A percentile compares a stretch with the other conserved stretches of the same genome.
Evolutionary conservation across 2,329 filamentous ascomycete species (phyloP).

Genomic region (Periglandula ipomoeae): DNA sequence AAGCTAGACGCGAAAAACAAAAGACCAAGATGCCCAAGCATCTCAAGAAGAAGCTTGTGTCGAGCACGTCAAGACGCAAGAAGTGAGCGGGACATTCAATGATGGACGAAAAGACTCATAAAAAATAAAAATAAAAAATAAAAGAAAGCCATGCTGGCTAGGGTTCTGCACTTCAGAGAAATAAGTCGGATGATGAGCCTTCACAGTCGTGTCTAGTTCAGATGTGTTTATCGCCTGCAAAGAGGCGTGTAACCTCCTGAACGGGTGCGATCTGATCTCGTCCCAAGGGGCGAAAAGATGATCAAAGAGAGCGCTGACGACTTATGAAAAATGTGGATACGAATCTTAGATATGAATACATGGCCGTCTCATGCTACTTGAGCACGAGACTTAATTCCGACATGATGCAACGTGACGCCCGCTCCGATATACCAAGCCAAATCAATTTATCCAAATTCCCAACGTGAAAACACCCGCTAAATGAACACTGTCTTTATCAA

Average conservation of each 20-base stretch:
- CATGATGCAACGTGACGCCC: background rate
- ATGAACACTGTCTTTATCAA: slow-evolving; percentile 16
- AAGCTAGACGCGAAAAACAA: slow-evolving; percentile 87
- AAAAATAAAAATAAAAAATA: slow-evolving; percentile 5
- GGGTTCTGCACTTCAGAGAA: no score
- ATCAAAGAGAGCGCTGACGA: slow-evolving; percentile 46
- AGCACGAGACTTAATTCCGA: no score
- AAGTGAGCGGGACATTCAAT: slow-evolving; percentile 31
- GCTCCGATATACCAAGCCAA: no score
- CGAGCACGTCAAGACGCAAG: slow-evolving; percentile 52
- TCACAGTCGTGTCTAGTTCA: slow-evolving; percentile 19
- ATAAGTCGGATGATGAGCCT: slow-evolving; percentile 43
- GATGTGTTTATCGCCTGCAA: slow-evolving; percentile 20
- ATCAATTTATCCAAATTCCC: background rate
- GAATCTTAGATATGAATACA: no score
- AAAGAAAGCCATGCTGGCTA: background rate
- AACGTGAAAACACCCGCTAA: background rate
- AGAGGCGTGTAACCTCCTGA: slow-evolving; percentile 29
- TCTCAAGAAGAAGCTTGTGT: slow-evolving; percentile 81
- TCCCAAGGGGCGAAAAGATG: slow-evolving; percentile 13
- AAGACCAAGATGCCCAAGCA: slow-evolving; percentile 96
- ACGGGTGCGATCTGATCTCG: slow-evolving; percentile 6
- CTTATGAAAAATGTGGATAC: background rate
- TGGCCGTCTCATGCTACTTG: no score
- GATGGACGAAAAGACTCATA: slow-evolving; percentile 6